Evolutionary conservation across 495 filamentous ascomycete genomes (phyloP), one percentile per base, ranked within the genome.

Genomic region (Extremus antarcticus): DNA sequence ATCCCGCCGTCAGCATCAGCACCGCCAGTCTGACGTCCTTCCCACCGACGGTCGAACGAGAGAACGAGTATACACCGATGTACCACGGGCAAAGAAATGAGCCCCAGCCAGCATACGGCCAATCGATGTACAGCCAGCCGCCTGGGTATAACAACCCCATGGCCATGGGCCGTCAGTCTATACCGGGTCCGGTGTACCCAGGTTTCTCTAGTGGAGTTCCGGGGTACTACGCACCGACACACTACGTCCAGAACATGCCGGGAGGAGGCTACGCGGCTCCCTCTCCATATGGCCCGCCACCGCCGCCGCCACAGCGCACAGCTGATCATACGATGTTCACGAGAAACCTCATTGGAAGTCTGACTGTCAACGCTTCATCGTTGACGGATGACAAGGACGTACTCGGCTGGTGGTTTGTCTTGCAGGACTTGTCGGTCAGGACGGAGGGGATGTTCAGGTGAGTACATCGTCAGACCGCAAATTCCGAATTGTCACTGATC

Each of bases 341-440:
- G 0, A 73, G 92, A 49, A 98, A 98, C 64, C 79, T 98, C 43
- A 97, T 98, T 55, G 92, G 92, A 16, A 95, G 88, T 65, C 74
- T 95, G 23, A 84, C 86, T 46, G 90, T 90, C 46, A 94, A 88
- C 66, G 92, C 92, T 2, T 94, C 91, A 68, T 81, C 86, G 47
- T 75, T 98, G 50, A 83, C 80, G 0, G 90, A 98, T 56, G 80
- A 84, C 0, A 79, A 86, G 40, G 84, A 89, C 59, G 86, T 89
- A 66, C 84, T 88, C 54, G 90, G 90, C 10, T 90, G 95, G 46
- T 98, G 92, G 92, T 98, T 98, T 60, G 87, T 98, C 57, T 74
- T 97, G 40, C 92, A 96, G 69, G 92, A 98, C 74, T 72, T 98
- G 13, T 94, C 88, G 63, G 90, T 98, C 23, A 76, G 92, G 46